Base-by-base conservation (phyloP, 805 yeast genomes). In the Suhomyces pyralidae region DNA sequence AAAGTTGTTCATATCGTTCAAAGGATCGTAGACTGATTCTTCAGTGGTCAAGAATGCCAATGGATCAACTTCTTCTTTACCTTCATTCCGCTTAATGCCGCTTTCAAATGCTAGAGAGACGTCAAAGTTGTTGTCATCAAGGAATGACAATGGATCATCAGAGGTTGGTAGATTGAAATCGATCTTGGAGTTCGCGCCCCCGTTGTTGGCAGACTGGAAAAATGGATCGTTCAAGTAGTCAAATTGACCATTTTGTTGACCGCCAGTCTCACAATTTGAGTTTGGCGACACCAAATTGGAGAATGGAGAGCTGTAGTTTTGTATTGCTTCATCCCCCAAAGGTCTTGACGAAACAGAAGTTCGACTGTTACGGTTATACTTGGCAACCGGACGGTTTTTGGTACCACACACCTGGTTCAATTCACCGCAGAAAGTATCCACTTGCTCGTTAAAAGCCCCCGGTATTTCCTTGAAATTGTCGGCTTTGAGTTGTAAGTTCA, bases 351-450 rank as follows among this genome's bases (percentile, higher is more conserved):
- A 7, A 9, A n/a, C 32, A 3, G 53, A 36, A 5, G 49, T 30
- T 10, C 49, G 52, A 3, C 56, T 22, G 42, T 48, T 52, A 17
- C 68, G 57, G 48, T 65, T 62, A 51, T 55, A 68, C 54, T 73
- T 71, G 2, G 97, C 96, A 3, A 85, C 65, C 3, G 94, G 96
- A 57, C 81, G 70, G 14, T 78, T 78, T 60, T 77, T 84, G 6
- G 85, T 84, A 15, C 97, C 97, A 69, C 97, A 92, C 0, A 91
- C 97, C 66, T 83, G 79, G 55, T 82, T 81, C 63, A 93, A 77
- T 60, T 84, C 82, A 24, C 81, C 80, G 64, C 98, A 93, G 65
- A 93, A 93, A 26, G 81, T 82, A 54, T 81, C 80, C 51, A 85
- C 84, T 58, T 85, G 84, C 63, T 88, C 93, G 62, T 84, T 87